These are phyloP conservation scores for Arabidopsis suecica DNA, from an alignment of 345 rosid species.

Conservation along the genomic window DNA sequence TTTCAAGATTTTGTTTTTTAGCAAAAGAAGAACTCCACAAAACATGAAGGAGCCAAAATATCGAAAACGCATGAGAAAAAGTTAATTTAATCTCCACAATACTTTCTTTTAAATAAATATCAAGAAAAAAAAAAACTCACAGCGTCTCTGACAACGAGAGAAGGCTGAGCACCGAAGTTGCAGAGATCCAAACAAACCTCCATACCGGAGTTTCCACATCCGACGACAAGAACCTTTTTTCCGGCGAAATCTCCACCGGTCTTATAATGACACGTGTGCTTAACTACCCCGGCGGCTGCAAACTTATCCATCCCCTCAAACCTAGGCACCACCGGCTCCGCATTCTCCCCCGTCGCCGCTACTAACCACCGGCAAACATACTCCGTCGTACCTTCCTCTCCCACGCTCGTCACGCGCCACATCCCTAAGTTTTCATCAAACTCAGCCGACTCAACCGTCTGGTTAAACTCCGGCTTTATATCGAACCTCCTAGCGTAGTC, in stretches of 20 bases:
- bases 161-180: slow-evolving; percentile 72
- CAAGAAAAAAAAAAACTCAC: slow-evolving; percentile 50
- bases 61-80: slow-evolving; percentile 26
- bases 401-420: slow-evolving; percentile 63
- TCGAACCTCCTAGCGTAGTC: slow-evolving; percentile 51
- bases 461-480: slow-evolving; percentile 61
- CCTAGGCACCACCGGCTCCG: slow-evolving; percentile 73
- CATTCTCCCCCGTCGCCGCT: slow-evolving; percentile 97
- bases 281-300: slow-evolving; percentile 48
- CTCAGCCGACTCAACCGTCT: slow-evolving; percentile 59
- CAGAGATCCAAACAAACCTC: slow-evolving; percentile 97
- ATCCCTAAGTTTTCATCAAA: slow-evolving; percentile 51
- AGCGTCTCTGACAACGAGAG: slow-evolving; percentile 85
- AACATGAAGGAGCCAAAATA: slow-evolving; percentile 30
- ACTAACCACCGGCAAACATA: slow-evolving; percentile 75
- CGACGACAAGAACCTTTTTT: slow-evolving; percentile 82
- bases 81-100: slow-evolving; percentile 12
- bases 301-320: slow-evolving; percentile 74
- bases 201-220: slow-evolving; percentile 99
- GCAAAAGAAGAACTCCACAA: slow-evolving; percentile 37
- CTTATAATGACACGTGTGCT: slow-evolving; percentile 72
- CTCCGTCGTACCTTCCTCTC: slow-evolving; percentile 45
- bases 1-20: slow-evolving; percentile 30
- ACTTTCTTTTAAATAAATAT: not conserved
- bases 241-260: slow-evolving; percentile 71